phyloP scores from a whole-genome alignment of 1,139 yeast species.

The Debaryomycetaceae sp. region DNA sequence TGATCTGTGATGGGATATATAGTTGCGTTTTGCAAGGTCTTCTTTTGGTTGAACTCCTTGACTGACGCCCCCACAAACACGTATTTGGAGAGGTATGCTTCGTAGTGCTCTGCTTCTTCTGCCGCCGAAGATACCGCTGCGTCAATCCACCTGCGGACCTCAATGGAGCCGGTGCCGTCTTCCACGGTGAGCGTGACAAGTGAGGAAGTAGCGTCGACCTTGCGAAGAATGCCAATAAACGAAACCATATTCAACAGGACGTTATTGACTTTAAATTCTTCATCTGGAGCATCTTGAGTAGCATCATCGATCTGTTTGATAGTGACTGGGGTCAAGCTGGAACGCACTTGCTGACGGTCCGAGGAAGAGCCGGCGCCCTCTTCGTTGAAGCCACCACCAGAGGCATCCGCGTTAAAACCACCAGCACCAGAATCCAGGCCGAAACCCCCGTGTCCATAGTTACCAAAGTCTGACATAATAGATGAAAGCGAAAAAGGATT shows the following conservation, averaged over 20 bases:
- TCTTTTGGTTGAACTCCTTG: conserved; percentile 58
- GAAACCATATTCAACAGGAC: conserved; percentile 50
- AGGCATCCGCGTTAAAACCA: not conserved
- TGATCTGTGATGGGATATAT: conserved; percentile 54
- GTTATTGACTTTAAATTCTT: conserved; percentile 59
- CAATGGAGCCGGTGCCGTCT: conserved; percentile 77
- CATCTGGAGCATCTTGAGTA: conserved; percentile 52
- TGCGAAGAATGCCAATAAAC: conserved; percentile 57
- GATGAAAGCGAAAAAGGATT: too few relatives aligned
- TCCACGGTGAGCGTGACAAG: conserved; percentile 51
- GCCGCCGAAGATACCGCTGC: conserved; percentile 29
- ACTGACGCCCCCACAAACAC: conserved; percentile 65
- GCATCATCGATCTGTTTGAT: conserved; percentile 69
- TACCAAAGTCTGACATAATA: conserved; percentile 15
- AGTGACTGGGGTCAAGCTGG: conserved; percentile 67
- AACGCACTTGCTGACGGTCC: conserved; percentile 25
- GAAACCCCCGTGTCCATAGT: conserved; percentile 21
- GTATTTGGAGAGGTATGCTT: conserved; percentile 30
- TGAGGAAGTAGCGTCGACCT: conserved; percentile 45
- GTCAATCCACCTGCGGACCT: conserved; percentile 62
- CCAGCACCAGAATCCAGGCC: conserved; percentile 12
- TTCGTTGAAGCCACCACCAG: conserved; percentile 25
- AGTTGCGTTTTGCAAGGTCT: conserved; percentile 53
- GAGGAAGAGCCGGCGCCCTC: conserved; percentile 20
- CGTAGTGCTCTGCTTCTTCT: conserved; percentile 22